Evolutionary conservation across 2,329 filamentous ascomycete species (phyloP).

Genomic region (Laburnicola sp.): DNA sequence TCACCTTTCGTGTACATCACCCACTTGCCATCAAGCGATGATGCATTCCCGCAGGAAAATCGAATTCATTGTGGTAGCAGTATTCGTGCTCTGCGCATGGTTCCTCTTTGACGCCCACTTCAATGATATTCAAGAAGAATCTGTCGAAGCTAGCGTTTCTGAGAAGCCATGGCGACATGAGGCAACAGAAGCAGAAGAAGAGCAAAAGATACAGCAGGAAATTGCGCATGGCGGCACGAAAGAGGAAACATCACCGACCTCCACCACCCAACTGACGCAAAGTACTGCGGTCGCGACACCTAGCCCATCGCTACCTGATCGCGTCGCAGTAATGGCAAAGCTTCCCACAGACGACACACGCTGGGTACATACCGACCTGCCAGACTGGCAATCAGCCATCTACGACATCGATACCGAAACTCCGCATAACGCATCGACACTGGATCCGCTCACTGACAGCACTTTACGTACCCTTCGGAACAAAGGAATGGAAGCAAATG

Average conservation of each 20-base stretch:
- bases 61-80: conserved; percentile 15
- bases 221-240: conserved; percentile 9
- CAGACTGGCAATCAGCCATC: conserved; percentile 50
- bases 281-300: conserved; percentile 11
- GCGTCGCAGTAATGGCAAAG: conserved; percentile 25
- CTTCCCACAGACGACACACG: conserved; percentile 22
- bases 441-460: conserved; percentile 22
- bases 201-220: conserved; percentile 15
- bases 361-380: conserved; percentile 24
- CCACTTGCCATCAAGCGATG: conserved; percentile 11
- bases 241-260: conserved; percentile 6
- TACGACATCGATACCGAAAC: conserved; percentile 29
- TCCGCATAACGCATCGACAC: conserved; percentile 17
- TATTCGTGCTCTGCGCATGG: conserved; percentile 20
- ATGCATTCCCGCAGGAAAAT: conserved; percentile 16
- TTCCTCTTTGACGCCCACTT: conserved; percentile 19
- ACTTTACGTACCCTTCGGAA: conserved; percentile 15
- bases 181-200: conserved; percentile 13
- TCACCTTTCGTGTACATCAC: conserved; percentile 1
- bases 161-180: conserved; percentile 17
- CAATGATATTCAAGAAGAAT: conserved; percentile 7
- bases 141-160: conserved; percentile 5
- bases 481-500: conserved; percentile 29
- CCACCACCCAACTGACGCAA: conserved; percentile 7
- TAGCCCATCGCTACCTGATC: conserved; percentile 16